phyloP scores from a whole-genome alignment of 2,329 filamentous ascomycete species.

The Pseudogymnoascus destructans region DNA sequence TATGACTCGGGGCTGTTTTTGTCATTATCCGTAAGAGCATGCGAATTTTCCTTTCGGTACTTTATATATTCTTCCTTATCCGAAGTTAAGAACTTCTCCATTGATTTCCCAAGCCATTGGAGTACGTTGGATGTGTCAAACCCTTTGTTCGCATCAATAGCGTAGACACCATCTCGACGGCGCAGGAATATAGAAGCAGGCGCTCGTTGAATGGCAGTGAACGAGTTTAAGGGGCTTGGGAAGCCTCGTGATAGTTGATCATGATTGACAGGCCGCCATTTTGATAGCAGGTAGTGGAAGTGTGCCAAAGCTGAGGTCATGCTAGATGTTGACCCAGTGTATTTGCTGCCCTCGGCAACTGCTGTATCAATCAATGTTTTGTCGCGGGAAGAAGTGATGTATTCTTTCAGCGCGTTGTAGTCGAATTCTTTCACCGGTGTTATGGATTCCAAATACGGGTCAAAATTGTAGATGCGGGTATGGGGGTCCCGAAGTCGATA shows the following conservation, averaged over 20 bases:
- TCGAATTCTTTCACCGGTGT: constrained; percentile 93
- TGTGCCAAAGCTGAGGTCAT: constrained; percentile 82
- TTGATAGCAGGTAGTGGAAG: constrained; percentile 83
- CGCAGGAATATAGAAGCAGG: constrained; percentile 74
- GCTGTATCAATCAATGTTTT: constrained; percentile 56
- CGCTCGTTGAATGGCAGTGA: constrained; percentile 57
- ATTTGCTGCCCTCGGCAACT: constrained; percentile 55
- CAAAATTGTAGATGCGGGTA: constrained; percentile 88
- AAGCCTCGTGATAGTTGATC: constrained; percentile 57
- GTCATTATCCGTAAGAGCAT: constrained; percentile 59
- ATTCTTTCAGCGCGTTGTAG: constrained; percentile 71
- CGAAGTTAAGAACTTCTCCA: constrained; percentile 88
- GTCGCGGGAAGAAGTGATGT: constrained; percentile 87
- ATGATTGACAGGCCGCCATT: constrained; percentile 62
- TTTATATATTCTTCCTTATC: constrained; percentile 73
- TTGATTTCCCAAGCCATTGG: constrained; percentile 84
- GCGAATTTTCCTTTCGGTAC: constrained; percentile 57
- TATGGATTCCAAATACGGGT: constrained; percentile 82
- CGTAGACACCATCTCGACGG: constrained; percentile 67
- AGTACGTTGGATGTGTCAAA: constrained; percentile 75
- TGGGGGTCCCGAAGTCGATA: constrained; percentile 83
- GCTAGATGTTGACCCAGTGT: constrained; percentile 90
- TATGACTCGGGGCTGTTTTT: constrained; percentile 62
- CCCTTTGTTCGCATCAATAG: constrained; percentile 92
- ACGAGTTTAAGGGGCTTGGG: constrained; percentile 44